Conservation (phyloP, 345 rosid species). For the Eutrema yunnanense region DNA sequence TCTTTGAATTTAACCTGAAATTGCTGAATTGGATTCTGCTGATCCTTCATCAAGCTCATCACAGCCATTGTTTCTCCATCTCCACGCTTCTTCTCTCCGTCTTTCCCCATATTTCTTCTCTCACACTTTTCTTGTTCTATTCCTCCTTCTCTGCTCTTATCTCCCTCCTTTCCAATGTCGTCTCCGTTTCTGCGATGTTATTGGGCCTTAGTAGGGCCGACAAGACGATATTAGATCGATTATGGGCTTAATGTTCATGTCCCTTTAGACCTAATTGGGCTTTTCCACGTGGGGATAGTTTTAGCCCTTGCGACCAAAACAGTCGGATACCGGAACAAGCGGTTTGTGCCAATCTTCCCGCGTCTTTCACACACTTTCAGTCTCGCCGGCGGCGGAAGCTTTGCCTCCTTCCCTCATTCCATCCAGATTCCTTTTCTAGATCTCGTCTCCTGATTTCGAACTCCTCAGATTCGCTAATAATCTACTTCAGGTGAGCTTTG, state of each 20-base stretch:
- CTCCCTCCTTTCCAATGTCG: conserved; percentile 7
- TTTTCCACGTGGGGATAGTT: background rate
- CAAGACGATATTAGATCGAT: background rate
- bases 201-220: conserved; percentile 1
- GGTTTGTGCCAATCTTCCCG: conserved; percentile 26
- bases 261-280: background rate
- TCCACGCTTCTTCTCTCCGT: conserved; percentile 33
- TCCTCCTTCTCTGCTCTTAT: background rate
- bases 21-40: conserved; percentile 52
- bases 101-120: conserved; percentile 41
- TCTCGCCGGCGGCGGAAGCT: conserved; percentile 29
- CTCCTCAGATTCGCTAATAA: background rate
- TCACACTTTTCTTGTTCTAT: conserved; percentile 6
- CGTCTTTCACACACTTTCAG: conserved; percentile 21
- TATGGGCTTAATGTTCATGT: background rate
- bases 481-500: conserved; percentile 10
- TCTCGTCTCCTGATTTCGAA: background rate
- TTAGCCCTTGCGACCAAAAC: conserved; percentile 8
- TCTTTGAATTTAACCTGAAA: conserved; percentile 56
- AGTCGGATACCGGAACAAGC: background rate
- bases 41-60: conserved; percentile 32
- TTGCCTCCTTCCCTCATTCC: conserved; percentile 8
- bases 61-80: conserved; percentile 33
- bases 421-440: background rate
- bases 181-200: background rate